Percentiles rank a stretch among this genome's conserved stretches.
Conservation (phyloP, 2,329 filamentous ascomycete species). For the Alternaria alternata region DNA sequence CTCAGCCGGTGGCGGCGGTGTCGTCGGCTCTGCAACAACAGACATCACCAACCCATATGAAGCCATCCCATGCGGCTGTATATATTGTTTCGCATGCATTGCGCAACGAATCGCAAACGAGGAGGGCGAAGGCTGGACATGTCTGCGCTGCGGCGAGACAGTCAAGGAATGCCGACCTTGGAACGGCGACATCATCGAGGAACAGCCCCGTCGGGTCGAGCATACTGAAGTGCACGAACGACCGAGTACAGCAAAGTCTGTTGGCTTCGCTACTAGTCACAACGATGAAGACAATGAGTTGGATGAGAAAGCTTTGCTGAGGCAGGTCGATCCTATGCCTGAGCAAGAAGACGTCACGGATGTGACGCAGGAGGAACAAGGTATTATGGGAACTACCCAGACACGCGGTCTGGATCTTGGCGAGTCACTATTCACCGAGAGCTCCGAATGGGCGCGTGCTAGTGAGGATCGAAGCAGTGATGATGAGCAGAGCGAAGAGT, state of each 20-base stretch:
- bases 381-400: constrained; percentile 23
- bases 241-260: constrained; percentile 22
- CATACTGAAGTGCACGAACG: constrained; percentile 11
- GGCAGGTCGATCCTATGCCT: constrained; percentile 45
- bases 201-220: constrained; percentile 1
- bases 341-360: constrained; percentile 28
- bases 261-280: constrained; percentile 27
- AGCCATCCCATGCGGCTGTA: constrained; percentile 83
- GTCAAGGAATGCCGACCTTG: constrained; percentile 89
- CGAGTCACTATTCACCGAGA: constrained; percentile 41
- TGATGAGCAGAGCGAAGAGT: constrained; percentile 44
- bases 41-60: constrained; percentile 98
- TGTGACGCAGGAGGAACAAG: constrained; percentile 4
- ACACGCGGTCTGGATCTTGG: constrained; percentile 40
- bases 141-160: constrained; percentile 83
- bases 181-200: constrained; percentile 84
- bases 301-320: constrained; percentile 26
- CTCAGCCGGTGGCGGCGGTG: constrained; percentile 71
- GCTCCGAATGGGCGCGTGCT: constrained; percentile 48
- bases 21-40: constrained; percentile 86
- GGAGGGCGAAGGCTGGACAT: constrained; percentile 93
- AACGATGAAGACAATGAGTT: neutral
- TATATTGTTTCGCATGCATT: constrained; percentile 97
- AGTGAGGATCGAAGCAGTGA: constrained; percentile 34
- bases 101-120: constrained; percentile 88